Evolutionary conservation across 768 basidiomycete species (phyloP), one percentile per base, ranked within the genome.

Genomic region (Hypsizygus marmoreus): DNA sequence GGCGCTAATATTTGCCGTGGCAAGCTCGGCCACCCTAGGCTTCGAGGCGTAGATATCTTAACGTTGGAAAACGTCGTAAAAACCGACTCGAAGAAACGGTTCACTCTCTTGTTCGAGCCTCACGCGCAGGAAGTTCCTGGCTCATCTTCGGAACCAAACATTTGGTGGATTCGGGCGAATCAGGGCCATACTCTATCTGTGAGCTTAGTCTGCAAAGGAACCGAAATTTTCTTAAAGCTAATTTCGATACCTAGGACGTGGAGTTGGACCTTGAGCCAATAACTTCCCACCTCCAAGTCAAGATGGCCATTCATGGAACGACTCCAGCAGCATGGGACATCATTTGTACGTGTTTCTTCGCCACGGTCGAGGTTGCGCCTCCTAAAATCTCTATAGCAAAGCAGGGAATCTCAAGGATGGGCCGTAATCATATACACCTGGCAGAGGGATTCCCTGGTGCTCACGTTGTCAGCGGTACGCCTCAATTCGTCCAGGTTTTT

Each of bases 121-220:
- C 36, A n/a, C 9, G 36, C 36, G 3, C 12, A 13, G 13, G 4
- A 11, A 11, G 7, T 39, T 22, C 11, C 37, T 7, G 68, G 71
- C 42, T 26, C 54, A n/a, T 37, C 59, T n/a, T 60, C 50, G 40
- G 23, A 57, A 2, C 67, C 61, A 4, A 65, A 73, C 8, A 59
- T 74, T 13, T 87, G 88, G 88, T 88, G 84, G 83, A 90, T 93
- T 51, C 76, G 86, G 24, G 91, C 91, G 10, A 91, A 88, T 55
- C 91, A 94, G 63, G 91, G 91, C 0, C 91, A 93, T 66, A 86
- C 89, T 0, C 68, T 94, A 39, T 80, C 82, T 73, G 90, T 84
- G 49, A 20, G 70, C 50, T 28, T 8, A 12, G 4, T 12, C 8
- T 19, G 34, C 22, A 7, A 26, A 19, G 24, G 24, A 12, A 16